Conservation (phyloP, 495 filamentous ascomycete genomes). For the Penicillium nucicola region DNA sequence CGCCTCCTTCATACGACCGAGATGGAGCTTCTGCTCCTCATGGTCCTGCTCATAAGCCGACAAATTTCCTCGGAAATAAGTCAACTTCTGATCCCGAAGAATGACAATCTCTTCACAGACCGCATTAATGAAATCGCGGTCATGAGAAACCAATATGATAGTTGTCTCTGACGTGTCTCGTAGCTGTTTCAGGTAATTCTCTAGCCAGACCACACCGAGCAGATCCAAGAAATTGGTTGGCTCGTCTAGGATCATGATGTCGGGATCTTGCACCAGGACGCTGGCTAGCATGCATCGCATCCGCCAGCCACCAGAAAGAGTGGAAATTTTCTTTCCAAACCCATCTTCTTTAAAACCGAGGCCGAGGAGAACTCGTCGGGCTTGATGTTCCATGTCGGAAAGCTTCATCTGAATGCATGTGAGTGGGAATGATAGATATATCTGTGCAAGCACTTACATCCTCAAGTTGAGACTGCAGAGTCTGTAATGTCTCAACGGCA, state of each 20-base stretch:
- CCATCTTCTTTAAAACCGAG: constrained; percentile 67
- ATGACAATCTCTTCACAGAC: constrained; percentile 76
- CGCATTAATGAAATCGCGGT: constrained; percentile 68
- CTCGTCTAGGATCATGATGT: constrained; percentile 82
- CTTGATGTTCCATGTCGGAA: constrained; percentile 52
- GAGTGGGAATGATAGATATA: not conserved
- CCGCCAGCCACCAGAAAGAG: constrained; percentile 75
- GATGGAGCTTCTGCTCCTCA: constrained; percentile 59
- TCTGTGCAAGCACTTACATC: constrained; percentile 29
- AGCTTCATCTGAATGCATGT: constrained; percentile 34
- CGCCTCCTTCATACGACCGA: constrained; percentile 73
- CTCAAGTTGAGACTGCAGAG: constrained; percentile 55
- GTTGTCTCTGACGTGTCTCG: constrained; percentile 35
- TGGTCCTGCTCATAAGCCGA: constrained; percentile 64
- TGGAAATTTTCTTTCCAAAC: constrained; percentile 53
- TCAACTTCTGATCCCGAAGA: constrained; percentile 57
- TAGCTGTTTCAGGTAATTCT: constrained; percentile 60
- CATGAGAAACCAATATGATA: constrained; percentile 75
- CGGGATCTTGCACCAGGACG: constrained; percentile 64
- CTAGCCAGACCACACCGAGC: constrained; percentile 78
- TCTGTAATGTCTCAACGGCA: constrained; percentile 59
- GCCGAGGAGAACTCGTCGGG: constrained; percentile 61
- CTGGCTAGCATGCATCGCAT: constrained; percentile 70
- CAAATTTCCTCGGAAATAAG: constrained; percentile 69
- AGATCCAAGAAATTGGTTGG: constrained; percentile 85